A percentile compares a stretch with the other conserved stretches of the same genome.
These are phyloP conservation scores for Stromatinia cepivora DNA, from an alignment of 2,329 filamentous ascomycete genomes.

Conservation along the genomic window DNA sequence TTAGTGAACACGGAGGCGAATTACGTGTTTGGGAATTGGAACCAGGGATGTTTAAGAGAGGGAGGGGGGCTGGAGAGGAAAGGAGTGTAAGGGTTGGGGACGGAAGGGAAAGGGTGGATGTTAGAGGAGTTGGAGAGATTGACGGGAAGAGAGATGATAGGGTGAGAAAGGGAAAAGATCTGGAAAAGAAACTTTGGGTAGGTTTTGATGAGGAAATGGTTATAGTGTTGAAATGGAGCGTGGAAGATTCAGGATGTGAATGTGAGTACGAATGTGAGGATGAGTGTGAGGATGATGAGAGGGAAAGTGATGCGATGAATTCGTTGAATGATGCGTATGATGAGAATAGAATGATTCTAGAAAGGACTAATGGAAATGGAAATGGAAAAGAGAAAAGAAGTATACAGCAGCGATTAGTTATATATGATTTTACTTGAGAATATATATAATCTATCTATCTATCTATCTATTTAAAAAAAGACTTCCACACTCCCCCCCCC, in stretches of 20 bases:
- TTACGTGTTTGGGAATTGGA: constrained; percentile 22
- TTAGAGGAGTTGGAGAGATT: constrained; percentile 47
- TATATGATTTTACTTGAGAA: constrained; percentile 65
- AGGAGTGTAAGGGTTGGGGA: constrained; percentile 14
- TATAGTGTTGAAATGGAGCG: constrained; percentile 54
- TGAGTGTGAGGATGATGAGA: neutral
- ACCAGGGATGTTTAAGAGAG: constrained; percentile 38
- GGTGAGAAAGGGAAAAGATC: constrained; percentile 17
- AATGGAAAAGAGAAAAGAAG: neutral
- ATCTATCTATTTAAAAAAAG: no score
- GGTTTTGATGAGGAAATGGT: constrained; percentile 74
- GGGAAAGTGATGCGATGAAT: neutral
- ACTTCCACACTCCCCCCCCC: no score
- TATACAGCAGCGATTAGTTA: constrained; percentile 55
- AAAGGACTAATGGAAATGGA: neutral
- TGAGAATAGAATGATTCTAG: neutral
- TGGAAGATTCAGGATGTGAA: neutral
- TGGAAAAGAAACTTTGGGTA: constrained; percentile 52
- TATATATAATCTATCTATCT: neutral
- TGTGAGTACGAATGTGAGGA: neutral
- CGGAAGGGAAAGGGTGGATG: constrained; percentile 41
- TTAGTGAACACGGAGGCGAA: constrained; percentile 31
- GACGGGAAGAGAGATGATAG: constrained; percentile 41
- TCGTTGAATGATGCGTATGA: neutral
- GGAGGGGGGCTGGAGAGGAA: constrained; percentile 35